Evolutionary conservation across 2,329 filamentous ascomycete species (phyloP).

Genomic region (Seiridium cupressi): DNA sequence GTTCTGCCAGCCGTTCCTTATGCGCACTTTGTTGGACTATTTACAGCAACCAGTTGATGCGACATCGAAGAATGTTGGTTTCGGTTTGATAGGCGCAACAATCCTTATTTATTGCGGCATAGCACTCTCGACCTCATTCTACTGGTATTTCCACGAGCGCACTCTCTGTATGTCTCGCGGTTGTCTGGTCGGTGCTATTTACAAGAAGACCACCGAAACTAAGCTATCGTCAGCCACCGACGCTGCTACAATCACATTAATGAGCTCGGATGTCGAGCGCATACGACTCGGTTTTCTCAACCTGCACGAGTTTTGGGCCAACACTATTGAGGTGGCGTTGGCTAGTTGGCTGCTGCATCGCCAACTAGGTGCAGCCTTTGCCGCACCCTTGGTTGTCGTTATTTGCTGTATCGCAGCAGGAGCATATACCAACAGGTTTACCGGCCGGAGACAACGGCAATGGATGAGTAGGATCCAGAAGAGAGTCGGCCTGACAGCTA

Average conservation of each 20-base stretch:
- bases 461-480: slow-evolving; percentile 23
- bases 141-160: slow-evolving; percentile 36
- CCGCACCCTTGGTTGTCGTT: slow-evolving; percentile 16
- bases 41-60: neutral
- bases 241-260: slow-evolving; percentile 26
- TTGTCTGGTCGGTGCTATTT: slow-evolving; percentile 29
- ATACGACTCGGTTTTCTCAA: slow-evolving; percentile 18
- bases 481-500: slow-evolving; percentile 23
- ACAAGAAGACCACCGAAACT: slow-evolving; percentile 25
- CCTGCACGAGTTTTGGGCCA: slow-evolving; percentile 29
- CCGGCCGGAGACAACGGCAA: slow-evolving; percentile 12
- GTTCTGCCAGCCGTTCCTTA: neutral
- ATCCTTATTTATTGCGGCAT: slow-evolving; percentile 38
- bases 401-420: slow-evolving; percentile 7
- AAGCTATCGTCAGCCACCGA: slow-evolving; percentile 12
- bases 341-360: slow-evolving; percentile 3
- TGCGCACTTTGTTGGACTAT: neutral
- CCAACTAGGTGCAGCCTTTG: slow-evolving; percentile 4
- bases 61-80: neutral
- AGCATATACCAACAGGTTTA: neutral
- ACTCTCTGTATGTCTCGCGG: slow-evolving; percentile 26
- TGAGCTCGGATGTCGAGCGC: slow-evolving; percentile 30
- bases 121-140: slow-evolving; percentile 36
- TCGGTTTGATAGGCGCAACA: slow-evolving; percentile 32
- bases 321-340: neutral